Percentiles rank a stretch among this genome's conserved stretches.
phyloP scores from a whole-genome alignment of 2,329 filamentous ascomycete genomes.

The Fusarium succisae region DNA sequence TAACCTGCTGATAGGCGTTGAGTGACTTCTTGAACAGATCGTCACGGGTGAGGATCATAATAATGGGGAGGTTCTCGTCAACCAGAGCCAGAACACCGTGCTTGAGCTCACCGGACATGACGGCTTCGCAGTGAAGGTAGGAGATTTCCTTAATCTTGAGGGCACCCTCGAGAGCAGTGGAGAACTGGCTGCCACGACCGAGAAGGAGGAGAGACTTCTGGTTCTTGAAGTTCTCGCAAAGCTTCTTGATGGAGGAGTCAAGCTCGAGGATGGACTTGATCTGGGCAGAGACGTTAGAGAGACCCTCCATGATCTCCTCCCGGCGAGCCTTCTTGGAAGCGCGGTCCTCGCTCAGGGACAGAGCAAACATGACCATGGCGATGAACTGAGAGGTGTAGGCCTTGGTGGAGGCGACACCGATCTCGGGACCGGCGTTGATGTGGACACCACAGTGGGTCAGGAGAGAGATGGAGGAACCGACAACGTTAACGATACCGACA shows the following conservation, averaged over 20 bases:
- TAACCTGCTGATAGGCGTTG: slow-evolving; percentile 99
- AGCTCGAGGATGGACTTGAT: slow-evolving; percentile 92
- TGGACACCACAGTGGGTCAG: slow-evolving; percentile 99
- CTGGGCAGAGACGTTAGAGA: slow-evolving; percentile 86
- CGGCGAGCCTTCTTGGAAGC: slow-evolving; percentile 92
- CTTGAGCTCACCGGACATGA: slow-evolving; percentile 99
- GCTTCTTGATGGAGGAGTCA: slow-evolving; percentile 91
- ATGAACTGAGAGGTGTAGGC: slow-evolving; percentile 99
- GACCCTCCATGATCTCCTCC: slow-evolving; percentile 95
- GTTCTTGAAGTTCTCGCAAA: slow-evolving; percentile 94
- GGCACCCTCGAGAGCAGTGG: slow-evolving; percentile 95
- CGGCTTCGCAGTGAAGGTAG: slow-evolving; percentile 98
- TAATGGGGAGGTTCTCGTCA: slow-evolving; percentile 97
- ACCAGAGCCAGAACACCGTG: slow-evolving; percentile 97
- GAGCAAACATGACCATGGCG: slow-evolving; percentile 99
- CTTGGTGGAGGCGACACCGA: slow-evolving; percentile 98
- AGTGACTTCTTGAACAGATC: slow-evolving; percentile 98
- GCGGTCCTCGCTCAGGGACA: slow-evolving; percentile 95
- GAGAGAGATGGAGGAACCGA: slow-evolving; percentile 97
- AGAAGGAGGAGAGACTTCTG: slow-evolving; percentile 96
- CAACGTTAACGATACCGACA: slow-evolving; percentile 98
- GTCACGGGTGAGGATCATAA: slow-evolving; percentile 98
- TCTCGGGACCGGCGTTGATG: slow-evolving; percentile 98
- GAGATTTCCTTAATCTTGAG: slow-evolving; percentile 99
- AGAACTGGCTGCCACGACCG: slow-evolving; percentile 95